Conservation (phyloP, 768 basidiomycete genomes). For the Lactifluus rugatus region DNA sequence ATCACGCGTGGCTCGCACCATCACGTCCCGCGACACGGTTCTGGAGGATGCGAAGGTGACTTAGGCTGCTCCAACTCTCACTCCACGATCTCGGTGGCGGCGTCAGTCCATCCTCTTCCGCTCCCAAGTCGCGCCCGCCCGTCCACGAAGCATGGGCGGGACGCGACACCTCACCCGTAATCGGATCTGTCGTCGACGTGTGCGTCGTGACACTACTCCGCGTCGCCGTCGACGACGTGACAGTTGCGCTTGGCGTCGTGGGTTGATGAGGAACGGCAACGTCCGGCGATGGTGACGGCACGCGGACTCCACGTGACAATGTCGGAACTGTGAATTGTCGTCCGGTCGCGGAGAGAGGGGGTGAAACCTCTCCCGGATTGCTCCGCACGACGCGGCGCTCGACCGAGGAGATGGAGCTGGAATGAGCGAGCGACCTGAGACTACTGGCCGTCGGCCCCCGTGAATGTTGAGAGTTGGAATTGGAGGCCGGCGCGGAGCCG, state of each 20-base stretch:
- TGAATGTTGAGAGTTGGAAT: constrained; percentile 35
- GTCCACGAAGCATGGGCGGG: constrained; percentile 20
- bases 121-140: constrained; percentile 8
- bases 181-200: constrained; percentile 26
- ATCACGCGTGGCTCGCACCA: constrained; percentile 2
- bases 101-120: not conserved
- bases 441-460: constrained; percentile 29
- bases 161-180: constrained; percentile 27
- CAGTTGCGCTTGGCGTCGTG: constrained; percentile 19
- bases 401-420: constrained; percentile 47
- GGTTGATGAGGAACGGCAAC: not conserved
- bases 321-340: constrained; percentile 7
- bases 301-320: not conserved
- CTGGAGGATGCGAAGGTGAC: constrained; percentile 14
- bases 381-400: constrained; percentile 28
- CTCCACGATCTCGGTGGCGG: constrained; percentile 2
- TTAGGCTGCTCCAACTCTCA: constrained; percentile 16
- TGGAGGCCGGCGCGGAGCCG: constrained; percentile 43
- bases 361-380: constrained; percentile 20
- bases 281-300: not conserved
- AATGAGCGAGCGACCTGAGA: constrained; percentile 34
- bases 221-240: constrained; percentile 24
- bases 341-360: constrained; percentile 27
- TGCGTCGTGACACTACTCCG: constrained; percentile 28
- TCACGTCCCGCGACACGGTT: constrained; percentile 10